Conservation (phyloP, 768 basidiomycete genomes). For the Rhodocollybia butyracea region DNA sequence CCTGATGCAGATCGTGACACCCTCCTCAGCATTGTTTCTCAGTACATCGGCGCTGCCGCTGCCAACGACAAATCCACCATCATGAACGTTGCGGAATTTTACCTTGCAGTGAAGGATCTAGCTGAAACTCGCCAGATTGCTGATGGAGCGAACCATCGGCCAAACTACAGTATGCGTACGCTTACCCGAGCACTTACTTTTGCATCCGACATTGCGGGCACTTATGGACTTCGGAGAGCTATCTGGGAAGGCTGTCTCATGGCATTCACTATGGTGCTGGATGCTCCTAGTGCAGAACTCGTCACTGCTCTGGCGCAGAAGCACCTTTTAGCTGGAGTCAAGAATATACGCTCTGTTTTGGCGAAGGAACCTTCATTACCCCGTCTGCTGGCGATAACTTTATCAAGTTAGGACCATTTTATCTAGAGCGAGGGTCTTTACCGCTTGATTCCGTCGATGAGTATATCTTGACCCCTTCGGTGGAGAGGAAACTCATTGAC, state of each 20-base stretch:
- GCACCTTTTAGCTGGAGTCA: slow-evolving; percentile 74
- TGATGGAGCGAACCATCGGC: slow-evolving; percentile 89
- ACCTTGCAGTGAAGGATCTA: slow-evolving; percentile 73
- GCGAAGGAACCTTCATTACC: slow-evolving; percentile 63
- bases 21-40: slow-evolving; percentile 77
- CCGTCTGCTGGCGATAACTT: slow-evolving; percentile 50
- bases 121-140: slow-evolving; percentile 76
- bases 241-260: slow-evolving; percentile 97
- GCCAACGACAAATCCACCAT: slow-evolving; percentile 85
- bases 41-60: slow-evolving; percentile 84
- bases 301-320: slow-evolving; percentile 71
- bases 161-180: slow-evolving; percentile 97
- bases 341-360: slow-evolving; percentile 76
- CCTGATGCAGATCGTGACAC: slow-evolving; percentile 93
- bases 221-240: slow-evolving; percentile 79
- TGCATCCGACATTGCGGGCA: slow-evolving; percentile 73
- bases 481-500: slow-evolving; percentile 90
- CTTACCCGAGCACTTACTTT: slow-evolving; percentile 88
- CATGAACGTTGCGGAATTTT: slow-evolving; percentile 91
- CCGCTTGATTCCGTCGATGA: slow-evolving; percentile 64
- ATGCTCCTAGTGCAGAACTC: slow-evolving; percentile 60
- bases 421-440: slow-evolving; percentile 75
- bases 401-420: slow-evolving; percentile 89
- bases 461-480: slow-evolving; percentile 94
- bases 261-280: slow-evolving; percentile 96